Base-by-base conservation (phyloP, 768 basidiomycete genomes). In the Gautieria morchelliformis region DNA sequence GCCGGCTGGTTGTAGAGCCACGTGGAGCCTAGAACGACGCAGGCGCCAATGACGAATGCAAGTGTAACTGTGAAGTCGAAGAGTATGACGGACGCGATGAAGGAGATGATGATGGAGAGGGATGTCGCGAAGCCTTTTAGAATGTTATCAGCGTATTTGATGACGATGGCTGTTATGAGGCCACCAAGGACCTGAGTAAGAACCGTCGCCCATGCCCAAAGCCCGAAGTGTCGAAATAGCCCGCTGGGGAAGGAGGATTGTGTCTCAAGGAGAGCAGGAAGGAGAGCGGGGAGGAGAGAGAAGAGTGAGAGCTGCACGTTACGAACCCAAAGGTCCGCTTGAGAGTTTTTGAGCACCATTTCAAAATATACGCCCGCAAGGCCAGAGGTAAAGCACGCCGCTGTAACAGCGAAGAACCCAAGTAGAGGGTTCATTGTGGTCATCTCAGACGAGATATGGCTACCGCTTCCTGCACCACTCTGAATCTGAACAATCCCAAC, bases 291-390 rank as follows among this genome's bases (percentile, higher is more conserved):
- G 5, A 76, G 60, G 46, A 78, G 68, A 27, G 74, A 75, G 68
- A 78, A 79, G 48, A 76, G 64, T 15, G 74, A 74, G 1, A 79
- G 68, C 62, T 79, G 78, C 49, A 76, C 71, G 64, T 79, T 79
- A 32, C 78, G 71, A 27, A 75, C 68, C 78, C 78, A 78, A 3
- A 79, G 64, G 64, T 79, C 76, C 35, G 71, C 70, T 59, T 69
- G 68, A 19, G 71, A 71, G n/a, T 72, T 69, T 62, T 76, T 79
- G 61, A 74, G 70, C 22, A 73, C 74, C 69, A 75, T 74, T 63
- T 79, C 78, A 59, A 79, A 79, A 67, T 79, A 79, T 9, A 78
- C 76, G 44, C 77, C 77, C 0, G 77, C 77, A 48, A 79, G 68
- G 24, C 77, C 78, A 0, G 75, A 76, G 17, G 78, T 78, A 61